phyloP scores from a whole-genome alignment of 345 rosid genomes.

The Garcia nutans region DNA sequence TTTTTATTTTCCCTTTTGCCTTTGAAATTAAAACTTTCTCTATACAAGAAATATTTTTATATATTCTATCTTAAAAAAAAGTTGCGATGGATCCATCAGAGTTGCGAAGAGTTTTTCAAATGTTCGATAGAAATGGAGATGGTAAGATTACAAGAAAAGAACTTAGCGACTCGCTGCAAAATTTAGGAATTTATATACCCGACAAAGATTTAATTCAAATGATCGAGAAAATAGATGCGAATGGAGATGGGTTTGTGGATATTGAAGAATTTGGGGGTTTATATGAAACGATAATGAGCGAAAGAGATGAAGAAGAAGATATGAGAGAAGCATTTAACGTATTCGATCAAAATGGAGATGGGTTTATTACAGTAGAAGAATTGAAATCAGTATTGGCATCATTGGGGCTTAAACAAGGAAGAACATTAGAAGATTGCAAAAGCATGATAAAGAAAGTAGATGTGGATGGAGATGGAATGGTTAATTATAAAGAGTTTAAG shows the following conservation, averaged over 20 bases:
- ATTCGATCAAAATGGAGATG: conserved; percentile 89
- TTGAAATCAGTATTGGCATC: conserved; percentile 76
- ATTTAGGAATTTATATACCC: conserved; percentile 64
- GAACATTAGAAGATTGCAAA: conserved; percentile 77
- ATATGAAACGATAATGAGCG: conserved; percentile 80
- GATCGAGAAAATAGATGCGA: conserved; percentile 83
- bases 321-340: conserved; percentile 83
- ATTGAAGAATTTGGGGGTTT: conserved; percentile 76
- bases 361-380: conserved; percentile 88
- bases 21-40: not conserved
- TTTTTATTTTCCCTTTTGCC: not conserved
- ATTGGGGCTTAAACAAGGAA: conserved; percentile 81
- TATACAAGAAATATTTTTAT: not conserved
- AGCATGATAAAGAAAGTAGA: conserved; percentile 85
- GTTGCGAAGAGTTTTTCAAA: conserved; percentile 74
- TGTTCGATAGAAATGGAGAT: conserved; percentile 88
- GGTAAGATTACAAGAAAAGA: conserved; percentile 74
- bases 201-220: conserved; percentile 66
- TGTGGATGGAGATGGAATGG: conserved; percentile 95
- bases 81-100: conserved; percentile 76
- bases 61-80: no score
- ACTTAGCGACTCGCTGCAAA: conserved; percentile 61
- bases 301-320: conserved; percentile 81
- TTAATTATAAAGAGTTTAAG: conserved; percentile 74
- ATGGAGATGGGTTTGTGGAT: conserved; percentile 86